These are phyloP conservation scores for Cladosporium colombiae DNA, from an alignment of 2,329 filamentous ascomycete genomes.

Conservation along the genomic window DNA sequence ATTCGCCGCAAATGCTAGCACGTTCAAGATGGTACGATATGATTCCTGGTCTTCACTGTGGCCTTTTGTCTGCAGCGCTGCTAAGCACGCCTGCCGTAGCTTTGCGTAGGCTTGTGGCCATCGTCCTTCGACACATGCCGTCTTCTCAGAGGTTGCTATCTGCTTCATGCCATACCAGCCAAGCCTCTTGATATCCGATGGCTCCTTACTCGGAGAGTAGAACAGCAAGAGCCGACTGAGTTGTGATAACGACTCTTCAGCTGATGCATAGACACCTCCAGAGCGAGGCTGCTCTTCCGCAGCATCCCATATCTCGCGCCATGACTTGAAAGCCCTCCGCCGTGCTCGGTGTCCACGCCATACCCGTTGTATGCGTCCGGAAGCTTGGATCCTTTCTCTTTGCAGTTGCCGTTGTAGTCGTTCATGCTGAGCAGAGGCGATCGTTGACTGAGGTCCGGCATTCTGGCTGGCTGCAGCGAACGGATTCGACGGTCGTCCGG, in stretches of 20 bases:
- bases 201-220: constrained; percentile 39
- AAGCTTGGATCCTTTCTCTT: constrained; percentile 72
- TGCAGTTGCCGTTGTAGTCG: constrained; percentile 78
- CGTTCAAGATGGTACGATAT: constrained; percentile 29
- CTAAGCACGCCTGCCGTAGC: constrained; percentile 43
- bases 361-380: constrained; percentile 70
- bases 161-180: constrained; percentile 43
- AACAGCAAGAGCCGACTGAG: constrained; percentile 49
- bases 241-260: constrained; percentile 43
- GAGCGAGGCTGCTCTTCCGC: constrained; percentile 41
- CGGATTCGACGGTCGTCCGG: constrained; percentile 74
- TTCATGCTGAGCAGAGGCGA: constrained; percentile 85
- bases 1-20: constrained; percentile 42
- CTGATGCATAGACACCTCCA: constrained; percentile 38
- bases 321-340: constrained; percentile 56
- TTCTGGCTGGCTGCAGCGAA: constrained; percentile 63
- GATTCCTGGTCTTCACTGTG: constrained; percentile 28
- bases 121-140: constrained; percentile 32
- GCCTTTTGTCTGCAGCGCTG: constrained; percentile 24
- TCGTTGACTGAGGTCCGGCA: constrained; percentile 67
- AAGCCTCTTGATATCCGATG: constrained; percentile 43
- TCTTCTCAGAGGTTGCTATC: constrained; percentile 31
- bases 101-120: constrained; percentile 47
- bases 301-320: constrained; percentile 64
- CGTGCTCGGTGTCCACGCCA: constrained; percentile 79